Conservation (phyloP, 2,329 filamentous ascomycete genomes). For the Sporothrix inflata region DNA sequence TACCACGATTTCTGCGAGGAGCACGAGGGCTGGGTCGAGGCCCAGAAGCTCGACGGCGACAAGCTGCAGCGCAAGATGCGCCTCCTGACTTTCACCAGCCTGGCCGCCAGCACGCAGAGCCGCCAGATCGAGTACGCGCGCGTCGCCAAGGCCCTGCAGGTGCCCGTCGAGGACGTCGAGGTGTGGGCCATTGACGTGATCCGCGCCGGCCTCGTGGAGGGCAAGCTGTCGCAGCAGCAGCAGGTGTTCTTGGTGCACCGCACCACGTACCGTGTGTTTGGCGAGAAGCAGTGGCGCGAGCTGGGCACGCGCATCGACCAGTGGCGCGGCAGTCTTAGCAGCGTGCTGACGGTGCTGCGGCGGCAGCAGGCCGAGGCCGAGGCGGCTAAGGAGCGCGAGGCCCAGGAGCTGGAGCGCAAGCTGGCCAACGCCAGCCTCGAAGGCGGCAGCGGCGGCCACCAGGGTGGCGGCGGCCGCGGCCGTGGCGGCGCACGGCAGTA, state of each 20-base stretch:
- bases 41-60: constrained; percentile 71
- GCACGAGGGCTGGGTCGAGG: constrained; percentile 82
- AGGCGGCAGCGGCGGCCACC: constrained; percentile 39
- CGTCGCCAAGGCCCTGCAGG: constrained; percentile 83
- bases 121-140: constrained; percentile 86
- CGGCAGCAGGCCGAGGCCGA: constrained; percentile 80
- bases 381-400: constrained; percentile 75
- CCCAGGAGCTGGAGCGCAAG: constrained; percentile 71
- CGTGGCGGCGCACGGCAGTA: constrained; percentile 25
- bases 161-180: constrained; percentile 84
- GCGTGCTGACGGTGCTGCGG: constrained; percentile 77
- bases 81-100: constrained; percentile 85
- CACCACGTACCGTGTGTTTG: constrained; percentile 94
- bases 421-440: constrained; percentile 39
- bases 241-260: constrained; percentile 94
- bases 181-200: constrained; percentile 99
- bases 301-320: constrained; percentile 87
- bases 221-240: constrained; percentile 91
- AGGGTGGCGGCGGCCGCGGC: constrained; percentile 19
- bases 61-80: constrained; percentile 93
- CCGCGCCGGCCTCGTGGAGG: constrained; percentile 91
- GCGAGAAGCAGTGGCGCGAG: constrained; percentile 97
- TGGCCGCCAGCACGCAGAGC: constrained; percentile 80
- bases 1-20: constrained; percentile 95
- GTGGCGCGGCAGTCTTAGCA: constrained; percentile 81